These are phyloP conservation scores for Cercis canadensis DNA, from an alignment of 306 rosid species.

Conservation along the genomic window DNA sequence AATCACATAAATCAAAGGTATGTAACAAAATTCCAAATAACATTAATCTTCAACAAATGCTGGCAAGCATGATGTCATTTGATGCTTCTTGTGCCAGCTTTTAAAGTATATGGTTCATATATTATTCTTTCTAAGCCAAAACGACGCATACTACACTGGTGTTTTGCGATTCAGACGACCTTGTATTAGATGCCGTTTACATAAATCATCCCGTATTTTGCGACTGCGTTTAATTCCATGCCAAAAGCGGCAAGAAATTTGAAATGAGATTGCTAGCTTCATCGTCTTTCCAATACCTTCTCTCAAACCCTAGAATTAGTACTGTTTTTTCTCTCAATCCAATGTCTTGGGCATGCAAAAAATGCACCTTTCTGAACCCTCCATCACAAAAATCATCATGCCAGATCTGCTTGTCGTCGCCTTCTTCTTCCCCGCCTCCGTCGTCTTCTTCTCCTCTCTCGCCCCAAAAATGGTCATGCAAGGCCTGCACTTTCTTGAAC, in stretches of 20 bases:
- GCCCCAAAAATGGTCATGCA: constrained; percentile 82
- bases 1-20: too few relatives aligned
- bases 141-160: too few relatives aligned
- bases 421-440: constrained; percentile 24
- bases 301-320: constrained; percentile 44
- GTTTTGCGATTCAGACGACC: background rate
- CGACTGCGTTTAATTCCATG: constrained; percentile 3
- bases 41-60: too few relatives aligned
- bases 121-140: too few relatives aligned
- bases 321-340: background rate
- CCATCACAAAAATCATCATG: constrained; percentile 65
- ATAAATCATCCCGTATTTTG: background rate
- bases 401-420: constrained; percentile 61
- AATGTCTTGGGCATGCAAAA: constrained; percentile 83
- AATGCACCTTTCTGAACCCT: constrained; percentile 80
- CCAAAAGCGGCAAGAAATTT: constrained; percentile 22
- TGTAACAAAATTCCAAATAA: too few relatives aligned
- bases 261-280: constrained; percentile 26
- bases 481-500: constrained; percentile 88
- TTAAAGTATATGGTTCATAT: too few relatives aligned
- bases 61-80: too few relatives aligned
- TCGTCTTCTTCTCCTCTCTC: constrained; percentile 52
- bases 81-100: too few relatives aligned
- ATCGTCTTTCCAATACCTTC: background rate
- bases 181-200: background rate